phyloP scores from a whole-genome alignment of 139 green algal species.

The Volvox africanus region DNA sequence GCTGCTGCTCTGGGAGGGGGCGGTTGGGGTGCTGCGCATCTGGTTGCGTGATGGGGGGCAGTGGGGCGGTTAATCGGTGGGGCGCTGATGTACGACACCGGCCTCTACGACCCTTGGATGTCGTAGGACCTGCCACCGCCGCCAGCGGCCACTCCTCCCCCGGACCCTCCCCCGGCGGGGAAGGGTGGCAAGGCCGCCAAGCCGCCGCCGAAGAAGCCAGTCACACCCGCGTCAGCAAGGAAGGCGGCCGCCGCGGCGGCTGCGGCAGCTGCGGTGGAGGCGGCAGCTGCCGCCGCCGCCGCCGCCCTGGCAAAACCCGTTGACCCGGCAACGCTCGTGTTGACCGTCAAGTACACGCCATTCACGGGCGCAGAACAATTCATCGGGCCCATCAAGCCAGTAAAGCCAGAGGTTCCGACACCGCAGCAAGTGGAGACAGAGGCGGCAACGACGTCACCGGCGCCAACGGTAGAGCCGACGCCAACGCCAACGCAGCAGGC shows the following conservation, averaged over 20 bases:
- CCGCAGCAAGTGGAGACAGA: not conserved
- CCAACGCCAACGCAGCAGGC: not conserved
- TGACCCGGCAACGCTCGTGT: slow-evolving; percentile 8
- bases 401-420: not conserved
- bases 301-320: not conserved
- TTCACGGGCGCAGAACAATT: not conserved
- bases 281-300: not conserved
- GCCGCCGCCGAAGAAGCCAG: slow-evolving; percentile 2
- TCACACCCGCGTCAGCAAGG: not conserved
- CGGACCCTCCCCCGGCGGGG: not conserved
- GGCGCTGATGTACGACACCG: not conserved
- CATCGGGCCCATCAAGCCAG: slow-evolving; percentile 10
- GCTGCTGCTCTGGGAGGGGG: not conserved
- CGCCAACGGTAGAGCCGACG: not conserved
- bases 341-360: slow-evolving; percentile 42
- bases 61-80: not conserved
- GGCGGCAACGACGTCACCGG: not conserved
- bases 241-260: slow-evolving; percentile 32
- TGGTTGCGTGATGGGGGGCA: not conserved
- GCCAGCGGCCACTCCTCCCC: not conserved
- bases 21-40: no score
- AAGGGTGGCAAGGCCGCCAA: not conserved
- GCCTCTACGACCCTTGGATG: not conserved
- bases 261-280: not conserved
- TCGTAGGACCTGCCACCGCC: slow-evolving; percentile 1